Percentiles rank a stretch among this genome's conserved stretches.
Conservation (phyloP, 1,284 basidiomycete genomes). For the Stereum hirsutum region DNA sequence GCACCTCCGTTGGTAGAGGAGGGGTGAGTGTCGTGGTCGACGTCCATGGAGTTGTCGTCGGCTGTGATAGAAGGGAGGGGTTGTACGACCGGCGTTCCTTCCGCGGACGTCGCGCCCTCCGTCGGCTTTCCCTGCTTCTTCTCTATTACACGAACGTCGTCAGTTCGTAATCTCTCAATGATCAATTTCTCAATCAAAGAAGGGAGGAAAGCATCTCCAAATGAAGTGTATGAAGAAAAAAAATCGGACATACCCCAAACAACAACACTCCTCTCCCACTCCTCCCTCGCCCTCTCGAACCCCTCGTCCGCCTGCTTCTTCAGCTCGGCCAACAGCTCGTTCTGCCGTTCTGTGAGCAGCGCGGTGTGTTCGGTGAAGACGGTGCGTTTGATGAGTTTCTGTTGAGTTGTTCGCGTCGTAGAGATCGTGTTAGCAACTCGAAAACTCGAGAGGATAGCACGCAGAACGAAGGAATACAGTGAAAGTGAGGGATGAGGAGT, state of each 20-base stretch:
- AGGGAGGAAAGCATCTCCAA: conserved; percentile 1
- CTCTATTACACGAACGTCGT: conserved; percentile 28
- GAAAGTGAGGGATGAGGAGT: background rate
- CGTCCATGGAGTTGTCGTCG: conserved; percentile 15
- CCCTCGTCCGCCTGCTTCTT: conserved; percentile 48
- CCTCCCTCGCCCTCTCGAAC: conserved; percentile 59
- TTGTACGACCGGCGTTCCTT: conserved; percentile 25
- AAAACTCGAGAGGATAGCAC: conserved; percentile 5
- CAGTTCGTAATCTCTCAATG: too few relatives aligned
- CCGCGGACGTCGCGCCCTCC: conserved; percentile 22
- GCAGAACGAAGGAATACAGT: too few relatives aligned
- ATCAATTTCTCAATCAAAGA: too few relatives aligned
- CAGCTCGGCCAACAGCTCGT: conserved; percentile 53
- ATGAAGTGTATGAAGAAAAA: too few relatives aligned
- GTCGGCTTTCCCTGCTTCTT: conserved; percentile 49
- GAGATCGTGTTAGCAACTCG: background rate
- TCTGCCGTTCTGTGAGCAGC: conserved; percentile 53
- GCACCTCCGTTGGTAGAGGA: conserved; percentile 18
- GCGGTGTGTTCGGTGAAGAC: conserved; percentile 62
- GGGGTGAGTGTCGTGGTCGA: conserved; percentile 16
- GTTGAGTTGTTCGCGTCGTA: conserved; percentile 2
- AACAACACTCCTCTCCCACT: conserved; percentile 57
- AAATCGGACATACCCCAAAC: conserved; percentile 47
- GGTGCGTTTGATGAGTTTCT: conserved; percentile 81
- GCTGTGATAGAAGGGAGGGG: conserved; percentile 15